Percentiles rank a stretch among this genome's conserved stretches.
These are phyloP conservation scores for Podospora appendiculata DNA, from an alignment of 495 filamentous ascomycete genomes.

Conservation along the genomic window DNA sequence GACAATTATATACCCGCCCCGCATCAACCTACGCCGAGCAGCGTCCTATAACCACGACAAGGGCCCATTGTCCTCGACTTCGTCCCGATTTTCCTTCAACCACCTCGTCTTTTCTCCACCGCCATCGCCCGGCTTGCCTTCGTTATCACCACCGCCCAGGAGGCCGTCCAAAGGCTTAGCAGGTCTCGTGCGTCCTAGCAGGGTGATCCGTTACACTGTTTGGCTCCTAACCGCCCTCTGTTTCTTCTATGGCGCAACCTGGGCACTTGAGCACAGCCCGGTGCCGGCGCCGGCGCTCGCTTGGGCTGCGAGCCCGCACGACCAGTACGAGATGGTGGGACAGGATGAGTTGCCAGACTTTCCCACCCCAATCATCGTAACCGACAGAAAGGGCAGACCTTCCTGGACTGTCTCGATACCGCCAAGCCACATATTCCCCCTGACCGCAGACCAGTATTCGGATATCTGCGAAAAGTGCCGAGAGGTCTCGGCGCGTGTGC, in stretches of 20 bases:
- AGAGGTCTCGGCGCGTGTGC: conserved; percentile 43
- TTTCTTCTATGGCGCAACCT: conserved; percentile 25
- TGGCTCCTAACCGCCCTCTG: conserved; percentile 33
- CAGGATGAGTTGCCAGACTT: conserved; percentile 43
- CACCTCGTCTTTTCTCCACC: conserved; percentile 56
- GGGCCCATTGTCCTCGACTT: conserved; percentile 43
- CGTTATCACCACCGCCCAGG: conserved; percentile 53
- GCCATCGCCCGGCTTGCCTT: conserved; percentile 56
- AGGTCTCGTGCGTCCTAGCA: conserved; percentile 33
- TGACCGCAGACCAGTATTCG: conserved; percentile 49
- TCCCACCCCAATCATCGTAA: conserved; percentile 52
- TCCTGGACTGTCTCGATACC: conserved; percentile 71
- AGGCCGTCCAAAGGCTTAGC: conserved; percentile 33
- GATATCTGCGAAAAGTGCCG: conserved; percentile 53
- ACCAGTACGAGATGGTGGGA: conserved; percentile 44
- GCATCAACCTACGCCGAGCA: conserved; percentile 42
- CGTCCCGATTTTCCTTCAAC: conserved; percentile 52
- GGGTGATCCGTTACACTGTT: conserved; percentile 35
- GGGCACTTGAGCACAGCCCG: conserved; percentile 13
- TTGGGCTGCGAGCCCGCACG: conserved; percentile 22
- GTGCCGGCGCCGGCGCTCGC: conserved; percentile 14
- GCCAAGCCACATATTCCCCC: conserved; percentile 45
- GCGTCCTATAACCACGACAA: conserved; percentile 41
- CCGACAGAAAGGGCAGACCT: conserved; percentile 44
- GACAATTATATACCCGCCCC: conserved; percentile 41